Conservation (phyloP, 2,329 filamentous ascomycete genomes). For the Cylindrodendrum hubeiense region DNA sequence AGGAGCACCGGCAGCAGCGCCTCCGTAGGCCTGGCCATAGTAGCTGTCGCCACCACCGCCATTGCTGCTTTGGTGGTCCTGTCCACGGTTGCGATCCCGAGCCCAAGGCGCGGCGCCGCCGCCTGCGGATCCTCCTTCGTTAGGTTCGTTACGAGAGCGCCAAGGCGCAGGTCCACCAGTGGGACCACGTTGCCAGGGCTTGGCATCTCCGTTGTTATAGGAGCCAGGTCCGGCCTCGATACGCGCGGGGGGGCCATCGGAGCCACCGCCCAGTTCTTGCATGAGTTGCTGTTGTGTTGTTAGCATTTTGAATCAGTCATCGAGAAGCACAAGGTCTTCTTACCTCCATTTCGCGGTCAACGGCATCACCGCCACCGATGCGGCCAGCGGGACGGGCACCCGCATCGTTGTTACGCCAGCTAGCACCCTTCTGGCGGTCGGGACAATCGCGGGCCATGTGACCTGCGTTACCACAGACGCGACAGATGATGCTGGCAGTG, state of each 20-base stretch:
- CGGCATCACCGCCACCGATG: slow-evolving; percentile 83
- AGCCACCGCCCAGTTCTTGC: slow-evolving; percentile 87
- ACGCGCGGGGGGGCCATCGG: slow-evolving; percentile 76
- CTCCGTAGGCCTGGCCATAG: slow-evolving; percentile 46
- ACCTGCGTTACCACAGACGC: slow-evolving; percentile 96
- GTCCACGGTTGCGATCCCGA: slow-evolving; percentile 67
- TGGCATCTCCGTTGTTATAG: slow-evolving; percentile 70
- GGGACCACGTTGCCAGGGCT: slow-evolving; percentile 90
- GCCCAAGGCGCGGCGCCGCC: slow-evolving; percentile 71
- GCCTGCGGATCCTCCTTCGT: slow-evolving; percentile 57
- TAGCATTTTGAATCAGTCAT: slow-evolving; percentile 48
- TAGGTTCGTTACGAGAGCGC: slow-evolving; percentile 68
- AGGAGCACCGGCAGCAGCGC: slow-evolving; percentile 44
- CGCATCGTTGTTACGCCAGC: slow-evolving; percentile 86
- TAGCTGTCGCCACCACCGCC: slow-evolving; percentile 45
- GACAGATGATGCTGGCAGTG: slow-evolving; percentile 99
- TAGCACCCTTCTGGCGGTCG: slow-evolving; percentile 89
- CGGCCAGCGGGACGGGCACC: slow-evolving; percentile 68
- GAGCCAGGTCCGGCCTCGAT: slow-evolving; percentile 86
- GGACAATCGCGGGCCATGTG: slow-evolving; percentile 99
- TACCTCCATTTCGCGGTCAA: slow-evolving; percentile 96
- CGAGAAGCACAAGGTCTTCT: slow-evolving; percentile 48
- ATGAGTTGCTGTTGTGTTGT: slow-evolving; percentile 82
- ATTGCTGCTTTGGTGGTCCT: slow-evolving; percentile 51
- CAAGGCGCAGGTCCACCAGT: slow-evolving; percentile 89